A percentile compares a stretch with the other conserved stretches of the same genome.
Conservation (phyloP, 164 flowering plant species). For the Magnolia officinalis region DNA sequence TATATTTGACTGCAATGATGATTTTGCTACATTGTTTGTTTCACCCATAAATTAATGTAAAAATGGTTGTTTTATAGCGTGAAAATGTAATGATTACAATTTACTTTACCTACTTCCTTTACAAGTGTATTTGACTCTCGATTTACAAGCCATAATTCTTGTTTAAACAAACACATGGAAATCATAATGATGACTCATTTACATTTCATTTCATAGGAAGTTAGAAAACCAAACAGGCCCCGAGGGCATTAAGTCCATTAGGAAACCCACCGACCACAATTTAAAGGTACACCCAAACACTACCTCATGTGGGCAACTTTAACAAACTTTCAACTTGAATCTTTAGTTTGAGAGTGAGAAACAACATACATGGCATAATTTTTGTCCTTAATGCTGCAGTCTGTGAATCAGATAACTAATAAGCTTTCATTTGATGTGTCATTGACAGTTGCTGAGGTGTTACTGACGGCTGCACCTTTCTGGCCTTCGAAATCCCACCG, state of each 20-base stretch:
- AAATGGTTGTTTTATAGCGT: no score
- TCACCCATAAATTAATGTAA: no score
- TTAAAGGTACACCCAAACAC: not conserved
- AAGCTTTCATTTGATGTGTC: not conserved
- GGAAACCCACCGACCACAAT: not conserved
- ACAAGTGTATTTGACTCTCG: no score
- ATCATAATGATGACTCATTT: no score
- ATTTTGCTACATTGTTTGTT: no score
- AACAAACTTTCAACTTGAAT: not conserved
- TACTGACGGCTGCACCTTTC: conserved; percentile 10
- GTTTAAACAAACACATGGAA: no score
- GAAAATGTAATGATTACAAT: no score
- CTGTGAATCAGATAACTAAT: not conserved
- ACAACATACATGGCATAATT: not conserved
- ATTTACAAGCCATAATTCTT: no score
- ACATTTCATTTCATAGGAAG: no score
- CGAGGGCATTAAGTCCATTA: not conserved
- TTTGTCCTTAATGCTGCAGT: not conserved
- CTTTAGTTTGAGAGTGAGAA: not conserved
- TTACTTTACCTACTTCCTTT: no score
- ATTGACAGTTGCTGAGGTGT: not conserved
- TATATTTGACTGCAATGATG: no score
- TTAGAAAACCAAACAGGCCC: no score
- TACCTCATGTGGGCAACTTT: not conserved
- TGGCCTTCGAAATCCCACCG: conserved; percentile 18